Evolutionary conservation across 257 asterid genomes (phyloP).

Genomic region (Euphrasia confusa): DNA sequence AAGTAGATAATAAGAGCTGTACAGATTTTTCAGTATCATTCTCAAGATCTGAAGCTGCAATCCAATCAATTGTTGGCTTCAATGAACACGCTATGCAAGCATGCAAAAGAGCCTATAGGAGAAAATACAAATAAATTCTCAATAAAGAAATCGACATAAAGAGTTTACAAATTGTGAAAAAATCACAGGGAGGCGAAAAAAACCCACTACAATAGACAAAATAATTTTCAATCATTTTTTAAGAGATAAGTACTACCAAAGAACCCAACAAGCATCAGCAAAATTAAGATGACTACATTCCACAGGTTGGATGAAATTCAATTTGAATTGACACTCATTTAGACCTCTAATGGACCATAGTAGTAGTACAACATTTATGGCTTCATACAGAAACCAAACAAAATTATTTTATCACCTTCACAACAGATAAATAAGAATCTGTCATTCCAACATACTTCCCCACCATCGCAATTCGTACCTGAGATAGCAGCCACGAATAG

Average conservation of each 20-base stretch:
- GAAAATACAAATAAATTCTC: constrained; percentile 19
- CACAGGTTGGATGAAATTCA: not conserved
- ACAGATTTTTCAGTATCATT: constrained; percentile 70
- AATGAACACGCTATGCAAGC: constrained; percentile 84
- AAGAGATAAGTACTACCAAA: not conserved
- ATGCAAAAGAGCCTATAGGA: constrained; percentile 85
- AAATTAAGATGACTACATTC: not conserved
- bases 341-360: constrained; percentile 5
- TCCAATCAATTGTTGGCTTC: constrained; percentile 87
- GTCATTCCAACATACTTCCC: constrained; percentile 95
- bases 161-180: not conserved
- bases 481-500: constrained; percentile 28
- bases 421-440: constrained; percentile 94
- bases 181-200: not conserved
- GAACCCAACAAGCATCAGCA: not conserved
- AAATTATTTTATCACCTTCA: constrained; percentile 51
- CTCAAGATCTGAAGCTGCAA: constrained; percentile 99
- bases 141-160: not conserved
- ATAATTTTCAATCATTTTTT: not conserved
- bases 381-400: constrained; percentile 16
- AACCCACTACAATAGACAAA: not conserved
- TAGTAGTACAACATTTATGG: constrained; percentile 1
- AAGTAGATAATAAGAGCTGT: constrained; percentile 19
- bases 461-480: constrained; percentile 96
- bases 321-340: not conserved